Percentiles rank a stretch among this genome's conserved stretches.
Conservation (phyloP, 306 rosid species). For the Cucurbita pepo region DNA sequence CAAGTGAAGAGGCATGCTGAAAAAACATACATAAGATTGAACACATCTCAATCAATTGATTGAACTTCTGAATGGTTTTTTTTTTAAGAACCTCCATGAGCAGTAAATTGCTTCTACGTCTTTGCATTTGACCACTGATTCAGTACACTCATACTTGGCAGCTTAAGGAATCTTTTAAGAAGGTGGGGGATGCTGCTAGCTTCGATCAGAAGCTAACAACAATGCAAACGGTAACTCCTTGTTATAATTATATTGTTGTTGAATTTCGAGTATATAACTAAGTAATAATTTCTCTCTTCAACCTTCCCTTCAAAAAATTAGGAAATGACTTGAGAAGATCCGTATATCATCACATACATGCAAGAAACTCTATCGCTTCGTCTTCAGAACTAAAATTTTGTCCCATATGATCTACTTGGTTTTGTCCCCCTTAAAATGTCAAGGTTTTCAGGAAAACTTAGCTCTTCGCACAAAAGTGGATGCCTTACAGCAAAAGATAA, state of each 20-base stretch:
- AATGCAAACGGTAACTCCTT: slow-evolving; percentile 38
- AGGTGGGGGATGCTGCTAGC: slow-evolving; percentile 20
- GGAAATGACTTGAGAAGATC: neutral
- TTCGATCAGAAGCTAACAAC: slow-evolving; percentile 26
- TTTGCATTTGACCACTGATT: neutral
- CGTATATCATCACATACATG: neutral
- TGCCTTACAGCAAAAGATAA: slow-evolving; percentile 4
- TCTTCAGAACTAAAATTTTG: neutral
- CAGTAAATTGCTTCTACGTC: neutral
- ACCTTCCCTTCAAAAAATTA: slow-evolving; percentile 9
- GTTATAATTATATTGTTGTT: neutral
- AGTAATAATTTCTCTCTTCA: neutral
- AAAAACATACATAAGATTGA: neutral
- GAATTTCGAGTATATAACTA: neutral
- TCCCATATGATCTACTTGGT: neutral
- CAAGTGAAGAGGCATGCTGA: neutral
- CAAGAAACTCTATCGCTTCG: neutral
- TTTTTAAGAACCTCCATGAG: neutral
- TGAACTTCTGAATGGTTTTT: too few species aligned
- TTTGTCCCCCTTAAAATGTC: neutral
- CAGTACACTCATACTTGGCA: slow-evolving; percentile 14
- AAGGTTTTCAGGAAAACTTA: slow-evolving; percentile 17
- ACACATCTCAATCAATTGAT: neutral
- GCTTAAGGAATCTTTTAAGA: slow-evolving; percentile 30
- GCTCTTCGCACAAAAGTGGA: neutral